These are phyloP conservation scores for Candolleomyces eurysporus DNA, from an alignment of 768 basidiomycete species.

Conservation along the genomic window DNA sequence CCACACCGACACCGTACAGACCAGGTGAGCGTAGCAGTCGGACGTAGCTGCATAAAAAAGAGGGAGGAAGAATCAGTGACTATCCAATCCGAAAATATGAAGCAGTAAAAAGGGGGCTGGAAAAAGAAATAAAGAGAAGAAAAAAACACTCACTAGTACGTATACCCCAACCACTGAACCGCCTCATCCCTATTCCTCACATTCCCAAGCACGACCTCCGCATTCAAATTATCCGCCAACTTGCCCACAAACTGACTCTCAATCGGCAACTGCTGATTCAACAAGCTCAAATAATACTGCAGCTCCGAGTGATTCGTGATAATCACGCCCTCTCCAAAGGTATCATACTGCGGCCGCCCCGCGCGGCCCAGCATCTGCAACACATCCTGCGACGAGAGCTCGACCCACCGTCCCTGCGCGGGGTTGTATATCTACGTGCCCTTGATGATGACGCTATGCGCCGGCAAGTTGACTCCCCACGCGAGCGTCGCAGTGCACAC, in stretches of 20 bases:
- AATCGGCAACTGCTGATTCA: slow-evolving; percentile 98
- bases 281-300: slow-evolving; percentile 91
- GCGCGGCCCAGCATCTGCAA: slow-evolving; percentile 98
- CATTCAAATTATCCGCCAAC: slow-evolving; percentile 93
- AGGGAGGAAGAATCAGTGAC: too few relatives aligned
- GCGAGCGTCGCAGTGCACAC: slow-evolving; percentile 98
- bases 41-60: slow-evolving; percentile 64
- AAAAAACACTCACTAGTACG: slow-evolving; percentile 79
- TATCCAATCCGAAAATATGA: not conserved
- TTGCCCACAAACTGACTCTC: slow-evolving; percentile 93
- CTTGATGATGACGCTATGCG: slow-evolving; percentile 98
- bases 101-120: slow-evolving; percentile 31
- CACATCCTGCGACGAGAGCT: slow-evolving; percentile 93
- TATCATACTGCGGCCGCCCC: slow-evolving; percentile 96
- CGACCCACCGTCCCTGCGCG: slow-evolving; percentile 97
- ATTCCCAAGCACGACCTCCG: slow-evolving; percentile 90
- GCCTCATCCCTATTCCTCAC: slow-evolving; percentile 95
- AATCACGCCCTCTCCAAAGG: slow-evolving; percentile 95
- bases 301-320: slow-evolving; percentile 97
- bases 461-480: slow-evolving; percentile 99
- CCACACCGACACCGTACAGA: slow-evolving; percentile 83
- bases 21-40: slow-evolving; percentile 91
- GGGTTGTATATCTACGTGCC: slow-evolving; percentile 99
- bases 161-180: slow-evolving; percentile 96
- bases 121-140: slow-evolving; percentile 4